Conservation (phyloP, 345 rosid genomes). For the Euphorbia lathyris region DNA sequence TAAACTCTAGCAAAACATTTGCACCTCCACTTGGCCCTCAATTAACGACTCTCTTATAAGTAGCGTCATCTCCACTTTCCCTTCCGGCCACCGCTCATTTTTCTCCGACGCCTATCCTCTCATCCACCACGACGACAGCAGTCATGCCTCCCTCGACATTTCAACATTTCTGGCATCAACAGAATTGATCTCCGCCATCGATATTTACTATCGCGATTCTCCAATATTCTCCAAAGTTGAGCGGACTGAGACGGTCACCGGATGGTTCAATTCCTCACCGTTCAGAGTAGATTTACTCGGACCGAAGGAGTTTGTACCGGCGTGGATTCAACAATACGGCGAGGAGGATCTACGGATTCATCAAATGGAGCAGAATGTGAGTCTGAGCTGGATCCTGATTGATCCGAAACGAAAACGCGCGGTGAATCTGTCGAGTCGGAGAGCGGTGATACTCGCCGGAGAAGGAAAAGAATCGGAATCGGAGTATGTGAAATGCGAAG, state of each 20-base stretch:
- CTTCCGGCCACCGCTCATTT: constrained; percentile 55
- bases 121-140: constrained; percentile 23
- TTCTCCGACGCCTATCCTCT: constrained; percentile 60
- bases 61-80: constrained; percentile 44
- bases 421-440: constrained; percentile 52
- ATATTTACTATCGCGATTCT: constrained; percentile 43
- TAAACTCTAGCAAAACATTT: constrained; percentile 47
- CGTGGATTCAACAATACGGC: constrained; percentile 23
- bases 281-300: constrained; percentile 64
- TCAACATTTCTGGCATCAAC: background rate
- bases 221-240: constrained; percentile 49
- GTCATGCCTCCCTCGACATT: background rate
- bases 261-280: constrained; percentile 57
- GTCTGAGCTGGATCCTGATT: constrained; percentile 61
- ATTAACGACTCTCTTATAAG: constrained; percentile 32
- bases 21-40: constrained; percentile 65
- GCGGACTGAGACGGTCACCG: constrained; percentile 39
- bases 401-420: constrained; percentile 58
- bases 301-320: constrained; percentile 38
- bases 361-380: constrained; percentile 50
- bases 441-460: constrained; percentile 38
- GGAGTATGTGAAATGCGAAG: constrained; percentile 43
- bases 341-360: constrained; percentile 39
- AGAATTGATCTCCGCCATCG: constrained; percentile 68
- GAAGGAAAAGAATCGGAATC: constrained; percentile 14